Evolutionary conservation across 1,284 basidiomycete genomes (phyloP), one percentile per base, ranked within the genome.

Genomic region (Irpex sp.): DNA sequence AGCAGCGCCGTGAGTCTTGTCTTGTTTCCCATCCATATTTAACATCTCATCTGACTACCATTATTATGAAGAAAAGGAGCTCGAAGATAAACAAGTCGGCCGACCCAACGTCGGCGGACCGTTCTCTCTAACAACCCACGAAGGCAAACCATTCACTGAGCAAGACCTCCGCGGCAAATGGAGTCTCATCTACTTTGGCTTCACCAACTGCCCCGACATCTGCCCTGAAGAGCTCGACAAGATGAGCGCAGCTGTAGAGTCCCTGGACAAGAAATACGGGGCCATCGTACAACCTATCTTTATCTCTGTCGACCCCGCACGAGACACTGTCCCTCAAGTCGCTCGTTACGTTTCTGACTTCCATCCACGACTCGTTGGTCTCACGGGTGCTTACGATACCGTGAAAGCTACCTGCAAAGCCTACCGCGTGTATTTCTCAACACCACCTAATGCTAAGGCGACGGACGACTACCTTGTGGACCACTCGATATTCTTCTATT

Each of bases 371-470:
- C 89, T 97, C 71, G 76, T 96, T 57, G 96, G 96, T 9, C 82
- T 99, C 57, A 91, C 90, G 1, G 96, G 97, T 14, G 78, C 88
- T 42, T 98, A 95, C 70, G 86, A 87, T n/a, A 81, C 84, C 23
- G 89, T 92, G 65, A 98, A 98, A 74, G 81, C 86, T 45, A 86
- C 90, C 12, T 98, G 96, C 83, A 97, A 96, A 76, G 87, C 89
- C 39, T 99, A 96, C 76, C 88, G 97, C 37, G 96, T 99, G 42
- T 99, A 99, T 78, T 99, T 99, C 80, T 96, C 93, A n/a, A 98
- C 96, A 5, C 97, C 96, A 3, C 94, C 94, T 3, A 80, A 91
- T 69, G 93, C 96, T 5, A 86, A 92, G 69, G 86, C 96, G 0
- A 85, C 80, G 18, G 87, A 86, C 57, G 96, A 99, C 78, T 99